Base-by-base conservation (phyloP, 164 flowering plant species). In the Kalanchoe fedtschenkoi region DNA sequence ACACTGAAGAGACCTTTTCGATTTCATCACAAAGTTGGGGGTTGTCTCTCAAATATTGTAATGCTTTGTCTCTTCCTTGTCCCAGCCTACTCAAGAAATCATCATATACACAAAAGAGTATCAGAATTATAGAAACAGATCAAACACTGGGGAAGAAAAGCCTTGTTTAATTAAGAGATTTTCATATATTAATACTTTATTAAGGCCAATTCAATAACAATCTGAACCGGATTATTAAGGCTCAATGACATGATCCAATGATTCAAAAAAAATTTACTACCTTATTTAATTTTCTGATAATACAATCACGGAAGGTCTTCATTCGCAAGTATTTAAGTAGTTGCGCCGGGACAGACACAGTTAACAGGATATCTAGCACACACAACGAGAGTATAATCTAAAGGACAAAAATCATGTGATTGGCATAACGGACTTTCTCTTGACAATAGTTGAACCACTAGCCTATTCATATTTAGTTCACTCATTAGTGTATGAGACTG, bases 61-160 rank as follows among this genome's bases (percentile, higher is more conserved):
- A 66, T 59, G 96, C 89, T 77, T 61, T 84, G 30, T 88, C 97
- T 74, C 97, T 80, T 61, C 97, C 97, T 68, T 91, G 96, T 60
- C 97, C 97, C 82, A 91, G 73, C 80, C 97, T 90, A 65, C 67
- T 60, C 17, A 28, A 65, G 16, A 63, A 15, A 59, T 17, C 15
- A 71, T 64, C 38, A 67, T 43, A 51, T 37, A 66, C 13, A 19
- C 9, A 15, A 7, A 37, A 26, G 10, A 4, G 35, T n/a, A 28
- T 43, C 39, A 30, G 4, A 6, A n/a, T 14, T 13, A 2, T 1
- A 43, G 46, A 19, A 2, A 43, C 9, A 9, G 30, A 47, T 47
- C 29, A 22, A 22, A 21, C 24, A 7, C 28, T 9, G 29, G 24
- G 28, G 2, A 47, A 2, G n/a, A n/a, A n/a, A n/a, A n/a, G n/a